Percentiles rank a stretch among this genome's conserved stretches.
phyloP scores from a whole-genome alignment of 352 stramenopile genomes.

The Pythium guiyangense region DNA sequence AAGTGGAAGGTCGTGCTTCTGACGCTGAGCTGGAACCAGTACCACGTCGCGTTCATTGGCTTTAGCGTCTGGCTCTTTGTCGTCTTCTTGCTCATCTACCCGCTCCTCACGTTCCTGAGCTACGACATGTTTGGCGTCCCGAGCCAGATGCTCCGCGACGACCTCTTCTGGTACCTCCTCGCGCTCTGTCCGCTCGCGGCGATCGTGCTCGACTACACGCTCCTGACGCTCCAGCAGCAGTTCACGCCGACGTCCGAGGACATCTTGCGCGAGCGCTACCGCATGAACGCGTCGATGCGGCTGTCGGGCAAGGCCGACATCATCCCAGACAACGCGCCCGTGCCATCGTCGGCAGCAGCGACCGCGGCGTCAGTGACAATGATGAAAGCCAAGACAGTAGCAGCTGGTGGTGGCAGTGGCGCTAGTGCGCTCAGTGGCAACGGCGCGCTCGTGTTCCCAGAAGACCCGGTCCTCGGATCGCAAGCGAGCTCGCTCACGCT shows the following conservation, averaged over 20 bases:
- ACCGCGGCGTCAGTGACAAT: background rate
- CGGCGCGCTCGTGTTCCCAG: slow-evolving; percentile 9
- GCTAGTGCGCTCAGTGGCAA: background rate
- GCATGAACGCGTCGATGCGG: slow-evolving; percentile 15
- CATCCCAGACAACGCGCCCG: slow-evolving; percentile 3
- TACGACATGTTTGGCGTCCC: slow-evolving; percentile 64
- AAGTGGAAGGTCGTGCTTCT: slow-evolving; percentile 67
- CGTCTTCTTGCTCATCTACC: slow-evolving; percentile 65
- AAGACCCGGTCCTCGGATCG: background rate
- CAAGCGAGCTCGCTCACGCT: slow-evolving; percentile 7
- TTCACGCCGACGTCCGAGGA: slow-evolving; percentile 46
- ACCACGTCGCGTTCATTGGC: slow-evolving; percentile 37
- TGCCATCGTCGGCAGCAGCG: background rate
- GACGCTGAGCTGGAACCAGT: slow-evolving; percentile 62
- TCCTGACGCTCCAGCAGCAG: slow-evolving; percentile 37
- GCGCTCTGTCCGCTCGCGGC: slow-evolving; percentile 42
- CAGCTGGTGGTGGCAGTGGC: background rate
- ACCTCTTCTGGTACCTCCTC: slow-evolving; percentile 55
- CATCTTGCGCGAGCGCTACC: slow-evolving; percentile 53
- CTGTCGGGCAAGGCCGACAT: slow-evolving; percentile 14
- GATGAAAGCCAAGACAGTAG: background rate
- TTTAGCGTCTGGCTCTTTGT: slow-evolving; percentile 60
- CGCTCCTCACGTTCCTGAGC: slow-evolving; percentile 61
- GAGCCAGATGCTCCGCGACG: slow-evolving; percentile 26
- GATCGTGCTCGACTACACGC: slow-evolving; percentile 36